Evolutionary conservation across 768 basidiomycete species (phyloP).

Genomic region (Postia placenta): DNA sequence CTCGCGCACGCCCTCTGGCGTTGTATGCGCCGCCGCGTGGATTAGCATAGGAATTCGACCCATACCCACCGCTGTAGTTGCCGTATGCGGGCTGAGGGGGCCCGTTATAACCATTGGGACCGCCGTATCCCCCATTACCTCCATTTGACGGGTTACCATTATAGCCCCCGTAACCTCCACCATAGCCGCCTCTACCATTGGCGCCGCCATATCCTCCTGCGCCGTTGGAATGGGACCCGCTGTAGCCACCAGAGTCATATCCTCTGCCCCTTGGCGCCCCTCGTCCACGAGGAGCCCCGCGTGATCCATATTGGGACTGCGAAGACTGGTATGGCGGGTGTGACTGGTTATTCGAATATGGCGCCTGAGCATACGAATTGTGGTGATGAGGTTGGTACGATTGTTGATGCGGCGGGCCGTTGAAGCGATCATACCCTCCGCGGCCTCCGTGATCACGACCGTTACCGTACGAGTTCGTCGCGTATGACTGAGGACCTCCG

Average conservation of each 20-base stretch:
- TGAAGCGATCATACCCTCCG: constrained; percentile 8
- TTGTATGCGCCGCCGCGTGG: constrained; percentile 17
- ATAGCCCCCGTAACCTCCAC: constrained; percentile 22
- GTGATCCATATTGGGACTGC: constrained; percentile 4
- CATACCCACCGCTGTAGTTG: constrained; percentile 10
- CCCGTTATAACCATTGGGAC: constrained; percentile 21
- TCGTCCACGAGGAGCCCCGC: constrained; percentile 12
- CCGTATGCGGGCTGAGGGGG: constrained; percentile 7
- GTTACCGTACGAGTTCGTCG: constrained; percentile 8
- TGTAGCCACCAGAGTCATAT: constrained; percentile 22
- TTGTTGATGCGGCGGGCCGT: constrained; percentile 1
- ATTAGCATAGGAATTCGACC: constrained; percentile 16
- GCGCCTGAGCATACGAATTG: constrained; percentile 7
- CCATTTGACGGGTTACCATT: constrained; percentile 24
- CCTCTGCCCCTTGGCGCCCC: constrained; percentile 13
- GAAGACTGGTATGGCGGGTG: constrained; percentile 8
- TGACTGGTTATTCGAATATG: constrained; percentile 10
- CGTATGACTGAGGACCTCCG: neutral
- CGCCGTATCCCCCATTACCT: constrained; percentile 22
- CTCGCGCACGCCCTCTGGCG: constrained; percentile 44
- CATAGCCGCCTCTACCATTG: constrained; percentile 20
- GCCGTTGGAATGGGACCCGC: constrained; percentile 23
- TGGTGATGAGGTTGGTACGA: constrained; percentile 4
- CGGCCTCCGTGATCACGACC: constrained; percentile 14
- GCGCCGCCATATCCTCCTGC: constrained; percentile 26